Base-by-base conservation (phyloP, 345 rosid species). In the Populus nigra region DNA sequence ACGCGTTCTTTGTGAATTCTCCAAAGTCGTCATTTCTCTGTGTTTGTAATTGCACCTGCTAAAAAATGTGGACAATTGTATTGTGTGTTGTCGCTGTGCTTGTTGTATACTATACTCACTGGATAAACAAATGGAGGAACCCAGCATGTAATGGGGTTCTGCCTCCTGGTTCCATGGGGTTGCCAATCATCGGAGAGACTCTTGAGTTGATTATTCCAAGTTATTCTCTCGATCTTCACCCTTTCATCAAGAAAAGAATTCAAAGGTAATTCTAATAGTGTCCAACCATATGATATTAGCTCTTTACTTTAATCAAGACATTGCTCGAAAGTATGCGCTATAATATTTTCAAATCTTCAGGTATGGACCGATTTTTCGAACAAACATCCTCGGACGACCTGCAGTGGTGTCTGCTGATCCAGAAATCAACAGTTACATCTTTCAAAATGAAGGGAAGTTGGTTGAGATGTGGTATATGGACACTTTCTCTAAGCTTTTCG, bases 341-440 rank as follows among this genome's bases (percentile, higher is more conserved):
- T 15, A 13, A 15, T 47, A 15, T 63, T 41, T 43, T 2, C 47
- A 11, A 15, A 68, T 35, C 15, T 13, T 27, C 49, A 80, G 80
- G 43, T 81, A 65, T 12, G 80, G 82, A 74, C 80, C 27, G 15
- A 68, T 81, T 16, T 84, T 78, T 67, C 61, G 65, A 23, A 80
- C 82, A 3, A 81, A 69, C 10, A 31, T 84, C 20, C 76, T 76
- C 2, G 82, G 80, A 17, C 59, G 67, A 36, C 25, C 50, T 4
- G 53, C 81, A n/a, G 73, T 80, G 13, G 72, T 81, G 9, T 74
- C 77, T 13, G 79, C 79, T 2, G 84, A 84, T 55, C 47, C 86
- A 12, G 73, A 73, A 22, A 53, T 74, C 39, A 76, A 79, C 76
- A 71, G 57, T 17, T 74, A 27, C 62, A 47, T 83, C n/a, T 45